Evolutionary conservation across 495 filamentous ascomycete genomes (phyloP), one percentile per base, ranked within the genome.

Genomic region (Chaetomium fimeti): DNA sequence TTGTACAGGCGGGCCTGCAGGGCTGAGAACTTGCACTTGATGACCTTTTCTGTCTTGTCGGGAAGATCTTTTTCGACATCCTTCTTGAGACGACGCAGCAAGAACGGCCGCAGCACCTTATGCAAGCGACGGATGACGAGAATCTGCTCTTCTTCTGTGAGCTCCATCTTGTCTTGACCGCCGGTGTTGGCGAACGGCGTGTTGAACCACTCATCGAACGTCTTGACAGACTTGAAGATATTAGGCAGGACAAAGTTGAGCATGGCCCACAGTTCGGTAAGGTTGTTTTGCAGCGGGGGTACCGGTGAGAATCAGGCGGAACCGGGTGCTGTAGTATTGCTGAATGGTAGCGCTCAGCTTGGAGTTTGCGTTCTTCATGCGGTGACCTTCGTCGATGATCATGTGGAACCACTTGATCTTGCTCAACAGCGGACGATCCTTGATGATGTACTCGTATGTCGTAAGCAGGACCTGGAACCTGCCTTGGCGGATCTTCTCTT

Each of bases 331-430:
- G 80, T 98, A 98, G 79, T 97, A 98, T 51, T 91, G 87, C 51
- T 93, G 93, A 63, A 98, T 86, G 2, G 93, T 97, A 70, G 88
- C 91, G 77, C 91, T 97, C 69, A 98, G 83, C 78, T 98, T 98
- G 18, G 94, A 98, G 66, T 92, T 88, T n/a, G 90, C 81, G 76
- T 98, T 98, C 85, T 98, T 98, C 94, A 98, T 98, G 71, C 94
- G 92, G 77, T 98, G 94, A 76, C 94, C 94, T 81, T 98, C 94
- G 69, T 98, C 94, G 60, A 98, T 96, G 67, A 98, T 97, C 94
- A 98, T 98, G 78, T 98, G 95, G 58, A 94, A 89, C 94, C 94
- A 98, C 76, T 96, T 97, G 73, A 98, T 90, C 81, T 97, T 98
- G 78, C 88, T 92, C 36, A 98, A 81, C 57, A 98, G 81, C 1